phyloP scores from a whole-genome alignment of 1,284 basidiomycete species.

The Cryptococcus sp. region DNA sequence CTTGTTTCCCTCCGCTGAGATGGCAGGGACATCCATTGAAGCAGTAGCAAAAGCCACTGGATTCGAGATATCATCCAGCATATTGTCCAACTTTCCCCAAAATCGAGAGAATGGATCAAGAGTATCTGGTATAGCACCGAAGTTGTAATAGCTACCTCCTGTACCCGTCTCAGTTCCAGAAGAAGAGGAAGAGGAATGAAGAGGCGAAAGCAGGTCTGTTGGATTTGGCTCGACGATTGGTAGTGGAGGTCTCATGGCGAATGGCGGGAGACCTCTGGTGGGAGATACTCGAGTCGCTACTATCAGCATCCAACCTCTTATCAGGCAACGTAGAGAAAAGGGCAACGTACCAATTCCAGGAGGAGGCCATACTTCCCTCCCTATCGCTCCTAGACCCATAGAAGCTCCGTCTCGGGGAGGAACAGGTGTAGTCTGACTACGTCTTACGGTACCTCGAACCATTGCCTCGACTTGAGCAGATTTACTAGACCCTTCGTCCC shows the following conservation, averaged over 20 bases:
- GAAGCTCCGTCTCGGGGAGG: not conserved
- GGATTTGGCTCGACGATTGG: not conserved
- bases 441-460: no score
- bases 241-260: slow-evolving; percentile 25
- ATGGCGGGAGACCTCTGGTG: slow-evolving; percentile 27
- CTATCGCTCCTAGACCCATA: not conserved
- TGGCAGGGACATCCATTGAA: slow-evolving; percentile 16
- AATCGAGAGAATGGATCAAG: slow-evolving; percentile 47
- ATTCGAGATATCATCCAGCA: slow-evolving; percentile 44
- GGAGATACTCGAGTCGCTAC: slow-evolving; percentile 9
- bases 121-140: slow-evolving; percentile 33
- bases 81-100: slow-evolving; percentile 48
- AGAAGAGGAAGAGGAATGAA: slow-evolving; percentile 37
- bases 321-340: not conserved
- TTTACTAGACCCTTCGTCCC: not conserved
- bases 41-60: slow-evolving; percentile 44
- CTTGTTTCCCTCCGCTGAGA: not conserved
- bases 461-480: not conserved
- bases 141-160: slow-evolving; percentile 31
- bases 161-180: slow-evolving; percentile 21
- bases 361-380: slow-evolving; percentile 4
- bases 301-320: not conserved
- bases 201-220: slow-evolving; percentile 13
- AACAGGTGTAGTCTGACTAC: not conserved
- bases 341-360: slow-evolving; percentile 8